Evolutionary conservation across 176 grass and related monocot species (phyloP), one percentile per base, ranked within the genome.

Genomic region (Cymbopogon citratus): DNA sequence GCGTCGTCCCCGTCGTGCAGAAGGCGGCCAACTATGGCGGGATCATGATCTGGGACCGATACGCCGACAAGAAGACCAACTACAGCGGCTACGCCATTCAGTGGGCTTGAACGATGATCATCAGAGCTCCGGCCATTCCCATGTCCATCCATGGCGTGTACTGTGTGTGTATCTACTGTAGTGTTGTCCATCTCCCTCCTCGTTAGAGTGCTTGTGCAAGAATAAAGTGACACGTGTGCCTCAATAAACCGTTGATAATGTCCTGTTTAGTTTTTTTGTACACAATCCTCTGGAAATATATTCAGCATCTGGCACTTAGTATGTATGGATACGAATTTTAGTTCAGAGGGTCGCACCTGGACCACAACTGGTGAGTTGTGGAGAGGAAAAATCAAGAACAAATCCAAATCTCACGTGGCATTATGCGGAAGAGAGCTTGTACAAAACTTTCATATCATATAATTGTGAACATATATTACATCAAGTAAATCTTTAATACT

Each of bases 1-100:
- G 41, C 43, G 60, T 75, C 2, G 2, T 63, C 7, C 59, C 81
- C 3, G 43, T 73, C 13, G 61, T 63, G 29, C 71, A 83, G 81
- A 83, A 75, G 41, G 71, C 81, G 28, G 13, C 29, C 15, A 83
- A 75, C 81, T 83, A 83, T 9, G 81, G 21, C 3, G 81, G 81
- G 1, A 5, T 83, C 13, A 83, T 83, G 81, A 39, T 83, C 43
- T 83, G 81, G 81, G 71, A 83, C 9, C 28, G 81, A 0, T 83
- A 9, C 29, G n/a, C n/a, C 14, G 81, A 83, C 71, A 83, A 83
- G 71, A 12, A 0, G 29, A 75, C 1, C 60, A 83, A 83, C 28
- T 83, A 83, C 71, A 75, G 40, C n/a, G 5, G 71, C 31, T 74
- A 65, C 21, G 81, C 57, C 59, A 83, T 25, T 2, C 2, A 38